phyloP scores from a whole-genome alignment of 257 asterid species.

The Nicotiana noctiflora region DNA sequence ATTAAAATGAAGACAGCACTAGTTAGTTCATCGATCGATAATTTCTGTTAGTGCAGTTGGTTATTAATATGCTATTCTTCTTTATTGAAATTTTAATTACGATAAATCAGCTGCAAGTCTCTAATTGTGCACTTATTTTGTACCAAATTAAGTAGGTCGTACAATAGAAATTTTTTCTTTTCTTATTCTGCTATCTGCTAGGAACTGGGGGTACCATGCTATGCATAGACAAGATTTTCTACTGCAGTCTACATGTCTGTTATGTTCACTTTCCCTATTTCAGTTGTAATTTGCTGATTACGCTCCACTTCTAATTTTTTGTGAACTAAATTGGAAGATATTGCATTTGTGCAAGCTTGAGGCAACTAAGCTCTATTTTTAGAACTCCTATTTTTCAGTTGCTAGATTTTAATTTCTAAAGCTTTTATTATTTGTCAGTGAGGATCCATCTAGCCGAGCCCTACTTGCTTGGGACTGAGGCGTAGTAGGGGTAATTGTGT shows the following conservation, averaged over 20 bases:
- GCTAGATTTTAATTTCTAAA: not conserved
- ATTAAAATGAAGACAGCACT: conserved; percentile 1
- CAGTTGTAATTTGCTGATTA: not conserved
- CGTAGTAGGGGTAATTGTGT: not conserved
- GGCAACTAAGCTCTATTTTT: not conserved
- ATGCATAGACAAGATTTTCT: not conserved
- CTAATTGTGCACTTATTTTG: not conserved
- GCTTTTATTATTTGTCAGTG: not conserved
- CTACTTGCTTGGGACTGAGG: conserved; percentile 1
- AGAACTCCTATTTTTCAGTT: not conserved
- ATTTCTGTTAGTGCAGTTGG: not conserved
- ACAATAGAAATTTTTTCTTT: not conserved
- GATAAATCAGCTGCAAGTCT: not conserved
- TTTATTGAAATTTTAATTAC: not conserved
- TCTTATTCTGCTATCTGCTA: not conserved
- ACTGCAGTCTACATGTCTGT: not conserved
- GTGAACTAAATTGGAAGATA: not conserved
- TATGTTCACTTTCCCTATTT: conserved; percentile 1
- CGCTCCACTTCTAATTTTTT: not conserved
- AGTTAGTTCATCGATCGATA: not conserved
- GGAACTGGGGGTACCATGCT: not conserved
- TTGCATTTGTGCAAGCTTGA: not conserved
- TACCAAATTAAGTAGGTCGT: not conserved
- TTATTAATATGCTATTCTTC: not conserved
- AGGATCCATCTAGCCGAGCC: not conserved